phyloP scores from a whole-genome alignment of 306 rosid genomes.

The Medicago ruthenica region DNA sequence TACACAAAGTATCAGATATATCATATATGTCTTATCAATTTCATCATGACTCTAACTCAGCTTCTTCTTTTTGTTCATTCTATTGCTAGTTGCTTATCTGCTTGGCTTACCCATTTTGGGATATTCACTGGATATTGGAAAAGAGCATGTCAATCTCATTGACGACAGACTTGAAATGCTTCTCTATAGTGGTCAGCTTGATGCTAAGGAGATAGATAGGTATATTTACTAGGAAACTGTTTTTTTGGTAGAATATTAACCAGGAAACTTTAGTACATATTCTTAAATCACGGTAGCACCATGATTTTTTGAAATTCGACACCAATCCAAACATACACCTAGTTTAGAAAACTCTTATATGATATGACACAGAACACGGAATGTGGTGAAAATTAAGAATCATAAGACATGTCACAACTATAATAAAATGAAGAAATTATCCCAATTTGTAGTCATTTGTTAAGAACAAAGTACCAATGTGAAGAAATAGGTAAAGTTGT shows the following conservation, averaged over 20 bases:
- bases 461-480: constrained; percentile 17
- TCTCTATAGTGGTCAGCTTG: constrained; percentile 91
- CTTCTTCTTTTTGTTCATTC: constrained; percentile 33
- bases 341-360: background rate
- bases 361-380: background rate
- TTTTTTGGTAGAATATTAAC: background rate
- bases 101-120: constrained; percentile 87
- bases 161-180: constrained; percentile 83
- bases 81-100: constrained; percentile 72
- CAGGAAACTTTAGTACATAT: background rate
- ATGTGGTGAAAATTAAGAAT: background rate
- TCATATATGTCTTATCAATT: constrained; percentile 9
- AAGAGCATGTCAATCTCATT: constrained; percentile 93
- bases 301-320: no score
- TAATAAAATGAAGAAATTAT: background rate
- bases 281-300: no score
- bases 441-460: background rate
- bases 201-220: constrained; percentile 86
- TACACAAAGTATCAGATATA: constrained; percentile 23
- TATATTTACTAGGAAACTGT: constrained; percentile 15
- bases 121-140: constrained; percentile 91
- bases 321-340: no score
- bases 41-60: constrained; percentile 9
- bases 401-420: background rate
- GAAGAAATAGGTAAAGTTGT: background rate